Evolutionary conservation across 495 filamentous ascomycete genomes (phyloP).

Genomic region (Penicillium turbatum): DNA sequence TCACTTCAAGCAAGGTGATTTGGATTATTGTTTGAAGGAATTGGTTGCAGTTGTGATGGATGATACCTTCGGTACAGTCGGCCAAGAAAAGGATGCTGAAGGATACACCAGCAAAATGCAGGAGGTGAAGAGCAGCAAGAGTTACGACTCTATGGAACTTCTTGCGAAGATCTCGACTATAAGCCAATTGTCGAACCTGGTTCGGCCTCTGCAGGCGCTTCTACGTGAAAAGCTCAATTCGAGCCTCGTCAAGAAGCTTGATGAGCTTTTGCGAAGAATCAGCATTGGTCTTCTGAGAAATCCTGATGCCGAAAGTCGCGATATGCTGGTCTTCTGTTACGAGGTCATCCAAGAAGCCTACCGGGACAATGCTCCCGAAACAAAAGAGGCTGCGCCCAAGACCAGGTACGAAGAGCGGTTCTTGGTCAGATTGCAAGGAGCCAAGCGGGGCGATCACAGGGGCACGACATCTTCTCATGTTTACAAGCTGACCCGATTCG

Average conservation of each 20-base stretch:
- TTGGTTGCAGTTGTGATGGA: conserved; percentile 89
- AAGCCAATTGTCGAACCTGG: conserved; percentile 64
- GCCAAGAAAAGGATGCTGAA: conserved; percentile 94
- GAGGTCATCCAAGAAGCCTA: conserved; percentile 87
- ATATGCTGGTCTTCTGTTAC: conserved; percentile 87
- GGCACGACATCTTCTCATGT: conserved; percentile 68
- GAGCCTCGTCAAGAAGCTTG: conserved; percentile 77
- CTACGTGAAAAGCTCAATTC: conserved; percentile 77
- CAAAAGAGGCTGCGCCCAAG: conserved; percentile 37
- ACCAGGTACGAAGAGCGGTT: conserved; percentile 65
- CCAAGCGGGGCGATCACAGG: conserved; percentile 58
- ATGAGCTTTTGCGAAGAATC: conserved; percentile 82
- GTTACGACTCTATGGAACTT: conserved; percentile 94
- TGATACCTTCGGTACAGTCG: conserved; percentile 93
- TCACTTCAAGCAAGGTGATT: conserved; percentile 71
- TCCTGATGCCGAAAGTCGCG: conserved; percentile 63
- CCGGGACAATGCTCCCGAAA: conserved; percentile 37
- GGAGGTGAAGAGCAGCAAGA: conserved; percentile 96
- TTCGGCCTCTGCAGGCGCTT: conserved; percentile 70
- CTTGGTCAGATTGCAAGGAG: conserved; percentile 67
- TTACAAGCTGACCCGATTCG: conserved; percentile 81
- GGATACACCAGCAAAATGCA: conserved; percentile 95
- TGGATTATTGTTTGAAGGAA: conserved; percentile 80
- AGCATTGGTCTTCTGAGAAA: conserved; percentile 79
- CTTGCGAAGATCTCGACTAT: conserved; percentile 76